phyloP scores from a whole-genome alignment of 306 rosid genomes.

The Sphenostylis stenocarpa region DNA sequence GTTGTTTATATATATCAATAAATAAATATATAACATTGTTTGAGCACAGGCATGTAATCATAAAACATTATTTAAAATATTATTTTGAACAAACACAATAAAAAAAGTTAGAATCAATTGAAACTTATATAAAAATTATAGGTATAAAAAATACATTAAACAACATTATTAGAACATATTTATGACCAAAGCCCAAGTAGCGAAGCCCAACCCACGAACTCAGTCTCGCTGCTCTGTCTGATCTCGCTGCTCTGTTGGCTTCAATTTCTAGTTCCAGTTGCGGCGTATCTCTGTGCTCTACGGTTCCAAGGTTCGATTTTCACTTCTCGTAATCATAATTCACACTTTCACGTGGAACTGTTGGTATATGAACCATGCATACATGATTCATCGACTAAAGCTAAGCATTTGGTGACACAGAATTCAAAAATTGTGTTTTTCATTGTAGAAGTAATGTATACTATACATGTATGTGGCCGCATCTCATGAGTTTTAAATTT shows the following conservation, averaged over 20 bases:
- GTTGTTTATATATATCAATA: no score
- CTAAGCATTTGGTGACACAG: not conserved
- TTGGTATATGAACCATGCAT: not conserved
- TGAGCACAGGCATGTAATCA: no score
- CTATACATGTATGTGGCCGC: not conserved
- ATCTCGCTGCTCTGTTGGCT: not conserved
- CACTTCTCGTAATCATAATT: not conserved
- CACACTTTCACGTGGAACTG: not conserved
- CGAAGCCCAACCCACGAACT: not conserved
- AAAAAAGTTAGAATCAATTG: no score
- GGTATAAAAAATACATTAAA: no score
- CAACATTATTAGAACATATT: no score
- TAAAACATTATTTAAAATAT: no score
- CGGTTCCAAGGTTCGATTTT: not conserved
- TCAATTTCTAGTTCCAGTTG: not conserved
- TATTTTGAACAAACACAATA: no score
- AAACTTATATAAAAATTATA: no score
- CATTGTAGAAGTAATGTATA: not conserved
- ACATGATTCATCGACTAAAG: not conserved
- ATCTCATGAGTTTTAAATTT: not conserved
- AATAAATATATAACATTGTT: no score
- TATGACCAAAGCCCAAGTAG: not conserved
- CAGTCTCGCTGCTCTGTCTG: not conserved
- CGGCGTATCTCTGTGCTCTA: not conserved
- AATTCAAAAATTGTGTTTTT: not conserved